Conservation (phyloP, 176 grass and related monocot genomes). For the Musa beccarii region DNA sequence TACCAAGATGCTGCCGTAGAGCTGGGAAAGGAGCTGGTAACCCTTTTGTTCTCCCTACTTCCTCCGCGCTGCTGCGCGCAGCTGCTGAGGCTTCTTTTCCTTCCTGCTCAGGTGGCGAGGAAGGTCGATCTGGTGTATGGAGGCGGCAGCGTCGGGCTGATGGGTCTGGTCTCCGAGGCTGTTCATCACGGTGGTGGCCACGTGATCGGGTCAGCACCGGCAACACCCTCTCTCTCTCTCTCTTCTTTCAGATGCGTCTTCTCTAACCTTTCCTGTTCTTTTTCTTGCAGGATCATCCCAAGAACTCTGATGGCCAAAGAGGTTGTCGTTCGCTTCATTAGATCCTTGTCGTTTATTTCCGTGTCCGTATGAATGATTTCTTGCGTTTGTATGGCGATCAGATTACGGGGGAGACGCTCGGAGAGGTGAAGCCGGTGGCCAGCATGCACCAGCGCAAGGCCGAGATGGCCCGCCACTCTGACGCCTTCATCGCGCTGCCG, state of each 20-base stretch:
- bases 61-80: neutral
- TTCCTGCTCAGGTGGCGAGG: constrained; percentile 44
- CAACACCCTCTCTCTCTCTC: neutral
- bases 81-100: neutral
- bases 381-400: neutral
- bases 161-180: constrained; percentile 82
- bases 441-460: constrained; percentile 98
- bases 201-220: constrained; percentile 52
- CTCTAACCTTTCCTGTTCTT: neutral
- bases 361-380: neutral
- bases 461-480: constrained; percentile 74
- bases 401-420: constrained; percentile 78
- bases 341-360: neutral
- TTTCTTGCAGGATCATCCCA: constrained; percentile 48
- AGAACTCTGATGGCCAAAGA: constrained; percentile 81
- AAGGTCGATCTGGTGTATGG: constrained; percentile 91
- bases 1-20: constrained; percentile 84
- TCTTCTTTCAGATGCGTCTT: neutral
- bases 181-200: constrained; percentile 86
- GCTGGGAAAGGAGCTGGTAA: constrained; percentile 75
- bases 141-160: constrained; percentile 79
- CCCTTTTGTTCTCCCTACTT: neutral
- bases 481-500: constrained; percentile 94
- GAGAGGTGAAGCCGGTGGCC: constrained; percentile 65
- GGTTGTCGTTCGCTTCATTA: constrained; percentile 22